These are phyloP conservation scores for Botryococcus braunii DNA, from an alignment of 163 green algal genomes.

Conservation along the genomic window DNA sequence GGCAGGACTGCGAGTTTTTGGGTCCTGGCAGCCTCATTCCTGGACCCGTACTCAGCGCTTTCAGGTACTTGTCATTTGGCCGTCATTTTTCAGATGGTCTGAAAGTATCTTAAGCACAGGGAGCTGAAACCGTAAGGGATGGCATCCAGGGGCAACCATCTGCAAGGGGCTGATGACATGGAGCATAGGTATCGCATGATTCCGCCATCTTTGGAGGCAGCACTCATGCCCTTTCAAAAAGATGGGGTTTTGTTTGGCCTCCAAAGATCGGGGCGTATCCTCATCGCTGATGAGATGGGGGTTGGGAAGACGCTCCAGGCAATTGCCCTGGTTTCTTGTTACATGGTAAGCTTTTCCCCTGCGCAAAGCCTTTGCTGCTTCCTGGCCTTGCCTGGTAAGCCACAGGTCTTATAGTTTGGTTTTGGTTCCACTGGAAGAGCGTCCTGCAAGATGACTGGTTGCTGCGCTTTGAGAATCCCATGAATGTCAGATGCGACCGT, in stretches of 20 bases:
- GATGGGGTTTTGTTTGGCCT: slow-evolving; percentile 75
- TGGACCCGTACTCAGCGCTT: not conserved
- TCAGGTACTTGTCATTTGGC: not conserved
- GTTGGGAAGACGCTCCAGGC: slow-evolving; percentile 93
- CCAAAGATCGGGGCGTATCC: slow-evolving; percentile 42
- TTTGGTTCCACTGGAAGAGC: no score
- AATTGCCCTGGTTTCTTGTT: slow-evolving; percentile 72
- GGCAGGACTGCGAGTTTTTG: not conserved
- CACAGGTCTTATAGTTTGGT: no score
- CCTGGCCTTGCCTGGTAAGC: no score
- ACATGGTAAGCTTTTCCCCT: slow-evolving; percentile 57
- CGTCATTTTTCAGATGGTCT: not conserved
- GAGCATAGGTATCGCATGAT: slow-evolving; percentile 25
- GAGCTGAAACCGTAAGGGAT: not conserved
- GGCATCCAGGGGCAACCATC: no score
- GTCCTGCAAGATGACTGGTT: no score
- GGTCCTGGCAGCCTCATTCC: not conserved
- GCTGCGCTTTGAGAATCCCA: no score
- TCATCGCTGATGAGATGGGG: slow-evolving; percentile 93
- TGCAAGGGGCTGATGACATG: slow-evolving; percentile 17
- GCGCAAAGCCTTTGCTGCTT: no score
- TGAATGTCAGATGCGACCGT: no score
- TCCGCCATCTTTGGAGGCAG: slow-evolving; percentile 34
- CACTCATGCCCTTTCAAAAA: slow-evolving; percentile 67
- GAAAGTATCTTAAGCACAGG: not conserved